These are phyloP conservation scores for Aspergillus brunneoviolaceus DNA, from an alignment of 2,329 filamentous ascomycete species.

Conservation along the genomic window DNA sequence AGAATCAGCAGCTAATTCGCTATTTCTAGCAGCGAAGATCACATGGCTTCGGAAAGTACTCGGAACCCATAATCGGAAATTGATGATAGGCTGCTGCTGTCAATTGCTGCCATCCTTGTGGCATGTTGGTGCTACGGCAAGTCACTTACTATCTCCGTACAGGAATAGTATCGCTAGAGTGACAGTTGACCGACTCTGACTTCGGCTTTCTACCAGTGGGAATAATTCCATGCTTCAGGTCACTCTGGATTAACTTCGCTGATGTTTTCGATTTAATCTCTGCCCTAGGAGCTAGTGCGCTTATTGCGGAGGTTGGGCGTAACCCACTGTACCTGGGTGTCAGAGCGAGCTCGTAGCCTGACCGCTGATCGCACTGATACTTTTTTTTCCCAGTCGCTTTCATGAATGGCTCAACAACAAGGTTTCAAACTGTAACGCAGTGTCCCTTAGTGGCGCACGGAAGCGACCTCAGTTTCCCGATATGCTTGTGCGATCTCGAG, in stretches of 20 bases:
- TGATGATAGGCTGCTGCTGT: background rate
- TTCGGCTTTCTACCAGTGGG: constrained; percentile 17
- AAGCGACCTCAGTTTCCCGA: background rate
- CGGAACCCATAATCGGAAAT: background rate
- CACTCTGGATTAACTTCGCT: constrained; percentile 10
- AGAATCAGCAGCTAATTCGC: background rate
- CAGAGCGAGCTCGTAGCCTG: constrained; percentile 6
- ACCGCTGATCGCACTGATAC: constrained; percentile 13
- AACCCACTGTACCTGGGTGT: constrained; percentile 1
- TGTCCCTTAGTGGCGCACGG: constrained; percentile 1
- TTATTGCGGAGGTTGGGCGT: constrained; percentile 10
- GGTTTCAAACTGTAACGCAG: constrained; percentile 3
- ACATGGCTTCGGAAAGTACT: constrained; percentile 4
- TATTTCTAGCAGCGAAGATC: background rate
- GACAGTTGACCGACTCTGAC: constrained; percentile 4
- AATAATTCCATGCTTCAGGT: constrained; percentile 10
- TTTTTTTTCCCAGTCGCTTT: background rate
- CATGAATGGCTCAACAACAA: background rate
- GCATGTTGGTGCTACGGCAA: background rate
- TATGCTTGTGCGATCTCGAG: background rate
- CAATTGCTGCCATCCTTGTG: background rate
- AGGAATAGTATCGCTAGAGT: background rate
- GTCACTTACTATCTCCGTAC: background rate
- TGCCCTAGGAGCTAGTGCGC: constrained; percentile 2
- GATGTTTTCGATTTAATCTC: background rate